phyloP scores from a whole-genome alignment of 345 rosid species.

The Ceriops zippeliana region DNA sequence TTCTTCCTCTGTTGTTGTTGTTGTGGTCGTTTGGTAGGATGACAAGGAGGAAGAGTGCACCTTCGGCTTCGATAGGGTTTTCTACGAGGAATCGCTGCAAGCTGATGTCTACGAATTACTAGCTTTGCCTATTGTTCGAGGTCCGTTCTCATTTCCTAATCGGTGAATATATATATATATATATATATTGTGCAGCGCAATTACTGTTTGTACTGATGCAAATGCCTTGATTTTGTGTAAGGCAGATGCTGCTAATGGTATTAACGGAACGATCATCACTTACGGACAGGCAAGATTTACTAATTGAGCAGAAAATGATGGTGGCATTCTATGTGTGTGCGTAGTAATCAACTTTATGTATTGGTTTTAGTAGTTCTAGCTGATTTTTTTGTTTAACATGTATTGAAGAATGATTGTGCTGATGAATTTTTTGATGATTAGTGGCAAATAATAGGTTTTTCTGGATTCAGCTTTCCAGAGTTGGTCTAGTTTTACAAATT shows the following conservation, averaged over 20 bases:
- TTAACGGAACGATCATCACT: conserved; percentile 78
- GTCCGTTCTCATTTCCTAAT: conserved; percentile 26
- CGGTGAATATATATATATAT: neutral
- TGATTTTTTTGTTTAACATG: too few species aligned
- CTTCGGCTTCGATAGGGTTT: conserved; percentile 62
- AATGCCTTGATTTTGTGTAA: conserved; percentile 8
- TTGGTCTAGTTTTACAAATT: too few species aligned
- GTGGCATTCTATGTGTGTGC: neutral
- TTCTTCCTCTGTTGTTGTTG: neutral
- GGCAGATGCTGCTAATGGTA: conserved; percentile 61
- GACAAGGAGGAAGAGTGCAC: conserved; percentile 64
- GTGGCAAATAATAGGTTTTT: too few species aligned
- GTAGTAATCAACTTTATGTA: too few species aligned
- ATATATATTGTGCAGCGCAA: neutral
- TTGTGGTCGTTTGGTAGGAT: conserved; percentile 32
- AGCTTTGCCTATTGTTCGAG: conserved; percentile 62
- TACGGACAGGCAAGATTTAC: conserved; percentile 65
- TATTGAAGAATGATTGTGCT: too few species aligned
- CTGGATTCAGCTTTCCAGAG: too few species aligned
- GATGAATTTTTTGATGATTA: too few species aligned
- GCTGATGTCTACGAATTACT: conserved; percentile 62
- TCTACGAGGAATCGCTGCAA: conserved; percentile 55
- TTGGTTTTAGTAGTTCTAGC: too few species aligned
- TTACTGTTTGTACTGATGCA: neutral
- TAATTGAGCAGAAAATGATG: neutral